These are phyloP conservation scores for Cymbopogon citratus DNA, from an alignment of 176 grass and related monocot species.

Conservation along the genomic window DNA sequence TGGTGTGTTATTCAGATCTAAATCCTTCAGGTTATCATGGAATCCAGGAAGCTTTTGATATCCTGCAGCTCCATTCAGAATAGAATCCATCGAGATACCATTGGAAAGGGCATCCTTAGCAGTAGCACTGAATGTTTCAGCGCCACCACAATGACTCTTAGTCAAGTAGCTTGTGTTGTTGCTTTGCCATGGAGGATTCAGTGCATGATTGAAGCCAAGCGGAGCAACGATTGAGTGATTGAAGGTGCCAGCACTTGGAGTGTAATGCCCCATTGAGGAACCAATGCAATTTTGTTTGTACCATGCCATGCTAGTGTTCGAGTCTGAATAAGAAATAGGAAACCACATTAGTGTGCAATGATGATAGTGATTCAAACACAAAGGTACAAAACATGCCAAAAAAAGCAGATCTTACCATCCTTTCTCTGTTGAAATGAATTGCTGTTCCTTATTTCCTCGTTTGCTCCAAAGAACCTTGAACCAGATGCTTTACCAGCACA, in stretches of 20 bases:
- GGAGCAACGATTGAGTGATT: constrained; percentile 11
- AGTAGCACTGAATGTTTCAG: not conserved
- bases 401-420: constrained; percentile 35
- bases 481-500: constrained; percentile 13
- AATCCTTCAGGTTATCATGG: not conserved
- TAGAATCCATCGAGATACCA: constrained; percentile 27
- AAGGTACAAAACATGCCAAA: not conserved
- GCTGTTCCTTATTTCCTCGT: constrained; percentile 7
- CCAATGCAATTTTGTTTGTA: constrained; percentile 11
- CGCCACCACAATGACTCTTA: constrained; percentile 10
- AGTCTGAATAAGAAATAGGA: constrained; percentile 25
- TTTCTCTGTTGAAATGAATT: constrained; percentile 36
- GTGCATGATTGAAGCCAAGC: constrained; percentile 10
- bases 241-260: not conserved
- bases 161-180: constrained; percentile 11
- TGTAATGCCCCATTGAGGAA: constrained; percentile 8
- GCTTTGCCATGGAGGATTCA: constrained; percentile 21
- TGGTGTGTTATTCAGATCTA: constrained; percentile 21
- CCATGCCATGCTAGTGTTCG: constrained; percentile 1
- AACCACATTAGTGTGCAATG: constrained; percentile 9
- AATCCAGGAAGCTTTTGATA: constrained; percentile 10
- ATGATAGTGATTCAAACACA: constrained; percentile 13
- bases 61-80: constrained; percentile 9
- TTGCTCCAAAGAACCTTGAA: constrained; percentile 29
- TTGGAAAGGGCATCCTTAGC: constrained; percentile 9